A percentile compares a stretch with the other conserved stretches of the same genome.
Evolutionary conservation across 164 flowering plant species (phyloP).

Genomic region (Nelumbo lutea): DNA sequence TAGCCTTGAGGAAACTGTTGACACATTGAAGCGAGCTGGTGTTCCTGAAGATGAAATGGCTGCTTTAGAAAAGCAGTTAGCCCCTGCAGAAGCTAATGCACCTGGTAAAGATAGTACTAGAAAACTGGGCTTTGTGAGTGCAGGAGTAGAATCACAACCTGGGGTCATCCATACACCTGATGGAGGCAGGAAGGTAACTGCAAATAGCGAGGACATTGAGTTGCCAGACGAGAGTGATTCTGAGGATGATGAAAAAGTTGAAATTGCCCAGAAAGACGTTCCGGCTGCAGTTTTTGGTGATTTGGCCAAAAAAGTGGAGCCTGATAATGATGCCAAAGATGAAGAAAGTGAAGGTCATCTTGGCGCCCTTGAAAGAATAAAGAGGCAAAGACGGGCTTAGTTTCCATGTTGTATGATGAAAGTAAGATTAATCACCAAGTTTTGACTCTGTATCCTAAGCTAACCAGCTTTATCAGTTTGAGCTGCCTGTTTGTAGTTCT

Average conservation of each 20-base stretch:
- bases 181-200: constrained; percentile 34
- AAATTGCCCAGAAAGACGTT: constrained; percentile 75
- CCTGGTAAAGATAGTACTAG: constrained; percentile 34
- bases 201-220: constrained; percentile 75
- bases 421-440: too few relatives aligned
- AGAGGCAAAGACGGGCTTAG: constrained; percentile 34
- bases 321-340: constrained; percentile 18
- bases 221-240: constrained; percentile 72
- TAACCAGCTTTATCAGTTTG: too few relatives aligned
- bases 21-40: constrained; percentile 72
- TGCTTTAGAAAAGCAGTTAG: constrained; percentile 74
- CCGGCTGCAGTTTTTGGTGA: constrained; percentile 88
- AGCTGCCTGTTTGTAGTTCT: too few relatives aligned
- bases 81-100: constrained; percentile 31
- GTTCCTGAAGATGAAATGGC: constrained; percentile 94
- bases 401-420: background rate
- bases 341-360: constrained; percentile 34
- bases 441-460: too few relatives aligned
- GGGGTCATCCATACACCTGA: constrained; percentile 27
- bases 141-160: constrained; percentile 56
- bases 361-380: constrained; percentile 84
- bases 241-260: constrained; percentile 60
- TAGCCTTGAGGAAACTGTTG: constrained; percentile 68
- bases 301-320: constrained; percentile 48
- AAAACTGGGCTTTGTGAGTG: constrained; percentile 82